Conservation (phyloP, 768 basidiomycete species). For the Trametes villosa region DNA sequence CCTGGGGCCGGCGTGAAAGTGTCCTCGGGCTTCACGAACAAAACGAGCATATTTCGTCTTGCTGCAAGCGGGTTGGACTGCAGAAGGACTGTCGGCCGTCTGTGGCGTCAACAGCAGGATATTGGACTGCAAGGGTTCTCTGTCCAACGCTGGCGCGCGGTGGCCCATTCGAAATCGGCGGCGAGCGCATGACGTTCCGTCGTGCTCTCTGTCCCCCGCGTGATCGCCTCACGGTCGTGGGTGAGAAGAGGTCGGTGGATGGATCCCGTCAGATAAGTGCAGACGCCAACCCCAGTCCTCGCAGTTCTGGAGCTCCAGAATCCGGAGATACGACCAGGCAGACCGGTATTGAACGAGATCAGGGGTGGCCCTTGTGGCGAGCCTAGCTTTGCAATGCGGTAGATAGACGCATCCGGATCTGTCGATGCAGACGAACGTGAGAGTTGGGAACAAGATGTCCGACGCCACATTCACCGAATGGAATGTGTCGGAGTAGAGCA, state of each 20-base stretch:
- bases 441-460: not conserved
- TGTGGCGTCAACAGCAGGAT: not conserved
- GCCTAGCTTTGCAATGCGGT: no score
- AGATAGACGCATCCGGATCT: no score
- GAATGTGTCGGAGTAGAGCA: not conserved
- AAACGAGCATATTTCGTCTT: not conserved
- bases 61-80: not conserved
- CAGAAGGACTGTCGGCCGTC: not conserved
- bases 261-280: constrained; percentile 9
- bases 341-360: no score
- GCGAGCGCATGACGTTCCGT: not conserved
- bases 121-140: not conserved
- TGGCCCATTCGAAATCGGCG: not conserved
- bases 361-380: no score
- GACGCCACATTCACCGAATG: not conserved
- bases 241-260: not conserved
- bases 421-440: not conserved
- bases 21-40: not conserved
- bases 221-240: not conserved
- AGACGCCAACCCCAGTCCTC: not conserved
- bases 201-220: no score
- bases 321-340: not conserved
- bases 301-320: constrained; percentile 1
- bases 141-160: not conserved
- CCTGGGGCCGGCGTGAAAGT: not conserved